Evolutionary conservation across 164 flowering plant genomes (phyloP), one percentile per base, ranked within the genome.

Genomic region (Vitis rupestris): DNA sequence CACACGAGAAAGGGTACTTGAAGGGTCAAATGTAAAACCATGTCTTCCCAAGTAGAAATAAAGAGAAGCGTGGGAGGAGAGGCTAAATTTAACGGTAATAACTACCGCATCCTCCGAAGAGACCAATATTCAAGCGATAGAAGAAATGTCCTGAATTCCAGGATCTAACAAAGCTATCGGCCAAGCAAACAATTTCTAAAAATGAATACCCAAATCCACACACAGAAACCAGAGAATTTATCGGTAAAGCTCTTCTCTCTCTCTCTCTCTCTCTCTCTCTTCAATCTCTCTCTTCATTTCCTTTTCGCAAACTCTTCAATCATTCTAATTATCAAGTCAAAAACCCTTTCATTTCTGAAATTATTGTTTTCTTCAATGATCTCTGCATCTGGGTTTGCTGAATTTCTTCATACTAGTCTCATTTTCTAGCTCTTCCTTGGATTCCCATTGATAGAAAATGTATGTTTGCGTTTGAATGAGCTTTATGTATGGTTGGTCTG

Each of bases 81-180:
- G 4, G 8, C 44, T 31, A 31, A 0, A 4, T 31, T 31, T 31
- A 31, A 27, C 61, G 37, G 13, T 14, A 59, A 23, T 27, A 59
- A 23, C 48, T n/a, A 64, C 66, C 66, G 27, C 66, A 11, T 4
- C 29, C n/a, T 2, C 7, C 4, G 64, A 60, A 13, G 66, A 66
- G 10, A 55, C 44, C 44, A 31, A 31, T 31, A 31, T 4, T 31
- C 44, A 56, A 27, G 47, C 9, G 17, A 55, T 16, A 53, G 14
- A 10, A 29, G 37, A 57, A 53, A 51, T 44, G 52, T 50, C 80
- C 84, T 70, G 37, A 69, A 76, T 61, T 50, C 8, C 1, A 79
- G 85, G 84, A 80, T 77, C 82, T 64, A 15, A 37, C 56, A 30
- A 10, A 69, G 55, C 69, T 66, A 9, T 23, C 37, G 31, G 61